These are phyloP conservation scores for Epipyxis sp. DNA, from an alignment of 108 stramenopile genomes.

Conservation along the genomic window DNA sequence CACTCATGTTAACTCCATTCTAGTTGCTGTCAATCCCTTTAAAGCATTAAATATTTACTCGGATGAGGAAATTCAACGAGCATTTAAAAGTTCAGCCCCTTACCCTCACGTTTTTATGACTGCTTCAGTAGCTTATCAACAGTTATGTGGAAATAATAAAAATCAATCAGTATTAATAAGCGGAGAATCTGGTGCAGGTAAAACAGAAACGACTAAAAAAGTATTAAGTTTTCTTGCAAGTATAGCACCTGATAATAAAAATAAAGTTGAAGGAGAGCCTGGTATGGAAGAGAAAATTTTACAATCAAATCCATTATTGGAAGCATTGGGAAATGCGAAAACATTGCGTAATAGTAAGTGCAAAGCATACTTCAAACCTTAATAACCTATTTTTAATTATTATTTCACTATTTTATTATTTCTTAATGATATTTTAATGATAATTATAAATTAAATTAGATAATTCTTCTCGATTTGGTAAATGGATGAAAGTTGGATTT, in stretches of 20 bases:
- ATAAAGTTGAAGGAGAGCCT: not conserved
- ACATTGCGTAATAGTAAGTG: conserved; percentile 33
- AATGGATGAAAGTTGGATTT: conserved; percentile 35
- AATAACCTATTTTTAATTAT: not conserved
- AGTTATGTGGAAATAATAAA: conserved; percentile 22
- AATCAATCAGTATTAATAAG: conserved; percentile 38
- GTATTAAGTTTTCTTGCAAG: conserved; percentile 22
- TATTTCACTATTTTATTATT: not conserved
- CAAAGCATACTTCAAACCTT: not conserved
- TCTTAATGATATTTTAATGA: not conserved
- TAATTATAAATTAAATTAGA: not conserved
- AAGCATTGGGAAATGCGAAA: conserved; percentile 47
- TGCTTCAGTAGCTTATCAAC: conserved; percentile 18
- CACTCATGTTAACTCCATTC: conserved; percentile 62
- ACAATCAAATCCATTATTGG: conserved; percentile 46
- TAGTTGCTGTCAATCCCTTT: conserved; percentile 57
- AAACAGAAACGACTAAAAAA: conserved; percentile 33
- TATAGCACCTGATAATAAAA: conserved; percentile 22
- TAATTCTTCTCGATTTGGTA: conserved; percentile 36
- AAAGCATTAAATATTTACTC: conserved; percentile 44
- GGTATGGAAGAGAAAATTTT: conserved; percentile 38
- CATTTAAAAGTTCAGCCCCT: not conserved
- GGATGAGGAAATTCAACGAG: conserved; percentile 15
- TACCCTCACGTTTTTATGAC: conserved; percentile 34
- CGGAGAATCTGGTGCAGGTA: conserved; percentile 32